Percentiles rank a stretch among this genome's conserved stretches.
Conservation (phyloP, 805 yeast species). For the Lipomyces oligophaga region DNA sequence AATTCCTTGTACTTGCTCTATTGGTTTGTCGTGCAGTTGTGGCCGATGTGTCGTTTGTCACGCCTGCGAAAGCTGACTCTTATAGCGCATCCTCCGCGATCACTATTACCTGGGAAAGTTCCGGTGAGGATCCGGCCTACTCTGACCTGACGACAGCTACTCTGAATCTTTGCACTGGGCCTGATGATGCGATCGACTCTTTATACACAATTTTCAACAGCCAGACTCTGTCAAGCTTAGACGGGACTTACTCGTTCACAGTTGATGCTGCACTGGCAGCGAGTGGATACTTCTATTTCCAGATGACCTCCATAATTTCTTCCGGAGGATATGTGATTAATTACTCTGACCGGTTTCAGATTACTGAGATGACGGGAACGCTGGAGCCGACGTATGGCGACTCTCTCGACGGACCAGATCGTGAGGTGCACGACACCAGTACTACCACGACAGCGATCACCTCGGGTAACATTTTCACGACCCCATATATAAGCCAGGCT, state of each 20-base stretch:
- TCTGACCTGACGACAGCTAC: slow-evolving; percentile 45
- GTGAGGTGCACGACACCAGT: slow-evolving; percentile 39
- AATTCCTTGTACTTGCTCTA: not conserved
- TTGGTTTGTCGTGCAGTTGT: slow-evolving; percentile 38
- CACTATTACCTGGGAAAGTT: slow-evolving; percentile 56
- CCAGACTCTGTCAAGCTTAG: slow-evolving; percentile 37
- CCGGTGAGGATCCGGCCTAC: slow-evolving; percentile 48
- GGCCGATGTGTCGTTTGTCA: slow-evolving; percentile 51
- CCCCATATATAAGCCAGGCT: slow-evolving; percentile 75
- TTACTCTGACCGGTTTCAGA: slow-evolving; percentile 61
- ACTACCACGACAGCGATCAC: slow-evolving; percentile 38
- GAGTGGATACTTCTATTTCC: slow-evolving; percentile 69
- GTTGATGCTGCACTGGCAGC: slow-evolving; percentile 44
- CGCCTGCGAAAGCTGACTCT: slow-evolving; percentile 44
- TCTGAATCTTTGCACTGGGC: slow-evolving; percentile 66
- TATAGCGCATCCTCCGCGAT: slow-evolving; percentile 42
- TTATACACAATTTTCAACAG: slow-evolving; percentile 36
- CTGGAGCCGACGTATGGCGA: slow-evolving; percentile 45
- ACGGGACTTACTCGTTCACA: slow-evolving; percentile 40
- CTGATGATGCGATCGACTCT: slow-evolving; percentile 46
- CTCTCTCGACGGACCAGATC: slow-evolving; percentile 42
- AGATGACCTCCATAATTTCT: slow-evolving; percentile 51
- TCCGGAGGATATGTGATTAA: slow-evolving; percentile 53
- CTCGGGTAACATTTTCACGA: slow-evolving; percentile 47
- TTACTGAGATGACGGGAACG: slow-evolving; percentile 72